Evolutionary conservation across 371 early-diverging fungal genomes (phyloP), one percentile per base, ranked within the genome.

Genomic region (Mucor racemosus): DNA sequence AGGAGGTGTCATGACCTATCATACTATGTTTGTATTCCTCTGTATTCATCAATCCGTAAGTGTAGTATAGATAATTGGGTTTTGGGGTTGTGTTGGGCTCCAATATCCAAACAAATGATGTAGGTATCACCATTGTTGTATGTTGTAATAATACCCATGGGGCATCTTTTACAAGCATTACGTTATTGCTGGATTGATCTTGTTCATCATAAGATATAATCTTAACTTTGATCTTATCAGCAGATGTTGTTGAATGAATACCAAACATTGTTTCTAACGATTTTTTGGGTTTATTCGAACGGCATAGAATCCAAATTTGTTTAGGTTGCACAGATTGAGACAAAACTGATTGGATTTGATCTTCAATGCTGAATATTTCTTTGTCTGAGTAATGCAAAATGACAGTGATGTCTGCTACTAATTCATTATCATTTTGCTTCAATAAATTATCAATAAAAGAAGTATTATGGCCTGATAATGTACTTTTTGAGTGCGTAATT

Each of bases 41-140:
- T 13, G 83, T 76, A 42, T 80, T 78, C n/a, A 70, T 69, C 3
- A 82, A 39, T 10, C 73, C 76, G n/a, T 74, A 74, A 0, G 78
- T 59, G 4, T 71, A 73, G 8, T 72, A 68, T 13, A 80, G 68
- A 46, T 78, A 76, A 3, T 64, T 46, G 7, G 38, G 34, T 14
- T 76, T 77, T 19, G 79, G 80, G 2, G 67, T 39, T 35, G 73
- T 73, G 26, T 73, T 71, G 46, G 77, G 73, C 26, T 82, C 79
- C 31, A 82, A 19, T 5, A 82, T 54, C 68, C 80, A 75, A 33
- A 74, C 74, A 63, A 69, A 80, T 35, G 76, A 75, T 26, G 72
- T 68, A 39, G 59, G 34, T 7, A 69, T 60, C 7, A n/a, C 4
- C 5, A 38, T 9, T 9, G 38, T 38, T 26, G 26, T 26, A 26